Percentiles rank a stretch among this genome's conserved stretches.
Conservation (phyloP, 768 basidiomycete genomes). For the Trametes cubensis region DNA sequence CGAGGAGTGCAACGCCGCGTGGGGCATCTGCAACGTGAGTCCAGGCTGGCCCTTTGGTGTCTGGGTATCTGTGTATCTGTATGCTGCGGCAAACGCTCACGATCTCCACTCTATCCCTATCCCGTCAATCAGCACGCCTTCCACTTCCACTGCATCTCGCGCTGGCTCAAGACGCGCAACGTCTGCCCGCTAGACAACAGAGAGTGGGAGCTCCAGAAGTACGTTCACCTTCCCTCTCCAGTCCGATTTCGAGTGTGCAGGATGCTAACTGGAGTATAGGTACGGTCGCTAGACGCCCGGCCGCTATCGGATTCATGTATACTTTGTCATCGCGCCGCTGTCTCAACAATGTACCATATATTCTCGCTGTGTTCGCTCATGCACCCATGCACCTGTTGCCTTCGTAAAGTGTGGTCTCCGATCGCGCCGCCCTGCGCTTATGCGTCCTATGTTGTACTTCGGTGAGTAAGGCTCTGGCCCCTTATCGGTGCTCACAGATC, state of each 20-base stretch:
- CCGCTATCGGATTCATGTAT: constrained; percentile 13
- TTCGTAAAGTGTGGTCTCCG: neutral
- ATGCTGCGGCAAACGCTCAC: neutral
- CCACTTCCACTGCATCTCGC: constrained; percentile 99
- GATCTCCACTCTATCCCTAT: neutral
- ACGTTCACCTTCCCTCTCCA: constrained; percentile 35
- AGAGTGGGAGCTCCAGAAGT: constrained; percentile 98
- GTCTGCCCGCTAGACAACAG: constrained; percentile 95
- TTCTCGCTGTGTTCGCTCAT: constrained; percentile 11
- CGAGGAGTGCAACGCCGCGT: constrained; percentile 97
- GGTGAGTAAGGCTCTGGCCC: no score
- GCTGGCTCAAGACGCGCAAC: constrained; percentile 98
- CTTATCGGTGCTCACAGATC: no score
- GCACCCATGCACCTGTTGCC: neutral
- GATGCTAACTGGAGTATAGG: constrained; percentile 30
- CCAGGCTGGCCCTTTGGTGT: neutral
- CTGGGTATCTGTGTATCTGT: no score
- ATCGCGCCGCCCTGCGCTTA: neutral
- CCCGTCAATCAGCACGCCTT: constrained; percentile 78
- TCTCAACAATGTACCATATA: constrained; percentile 19
- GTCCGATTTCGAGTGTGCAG: neutral
- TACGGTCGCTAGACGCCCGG: constrained; percentile 48
- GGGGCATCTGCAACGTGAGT: constrained; percentile 97
- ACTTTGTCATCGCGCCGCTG: neutral
- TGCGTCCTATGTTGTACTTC: no score